Evolutionary conservation across 768 basidiomycete species (phyloP).

Genomic region (Rhodocollybia butyracea): DNA sequence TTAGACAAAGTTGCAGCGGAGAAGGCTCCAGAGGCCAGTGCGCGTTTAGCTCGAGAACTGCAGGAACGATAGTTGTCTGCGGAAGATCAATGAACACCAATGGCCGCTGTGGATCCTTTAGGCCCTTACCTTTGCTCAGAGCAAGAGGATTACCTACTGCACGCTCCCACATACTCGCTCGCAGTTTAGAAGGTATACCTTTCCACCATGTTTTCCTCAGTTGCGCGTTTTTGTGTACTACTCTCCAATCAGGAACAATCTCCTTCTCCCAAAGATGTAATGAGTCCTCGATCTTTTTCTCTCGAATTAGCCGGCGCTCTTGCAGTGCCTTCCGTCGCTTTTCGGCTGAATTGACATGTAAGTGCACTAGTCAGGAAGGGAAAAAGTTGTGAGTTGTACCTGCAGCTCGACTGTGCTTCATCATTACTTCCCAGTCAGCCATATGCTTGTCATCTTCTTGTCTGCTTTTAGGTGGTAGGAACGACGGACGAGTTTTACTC

Average conservation of each 20-base stretch:
- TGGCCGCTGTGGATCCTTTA: slow-evolving; percentile 15
- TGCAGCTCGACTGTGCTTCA: slow-evolving; percentile 70
- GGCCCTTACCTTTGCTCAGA: slow-evolving; percentile 66
- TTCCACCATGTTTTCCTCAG: slow-evolving; percentile 83
- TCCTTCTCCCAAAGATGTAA: slow-evolving; percentile 73
- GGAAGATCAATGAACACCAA: not conserved
- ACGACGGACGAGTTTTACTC: slow-evolving; percentile 79
- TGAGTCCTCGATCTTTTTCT: slow-evolving; percentile 66
- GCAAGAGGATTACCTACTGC: slow-evolving; percentile 85
- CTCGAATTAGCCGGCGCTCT: slow-evolving; percentile 61
- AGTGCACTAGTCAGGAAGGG: not conserved
- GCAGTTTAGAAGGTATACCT: slow-evolving; percentile 80
- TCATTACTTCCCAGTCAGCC: slow-evolving; percentile 85
- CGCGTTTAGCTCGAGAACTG: slow-evolving; percentile 69
- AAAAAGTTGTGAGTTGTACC: slow-evolving; percentile 41
- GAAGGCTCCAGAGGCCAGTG: slow-evolving; percentile 61
- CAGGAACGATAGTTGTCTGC: slow-evolving; percentile 73
- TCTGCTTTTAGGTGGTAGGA: slow-evolving; percentile 79
- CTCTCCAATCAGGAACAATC: slow-evolving; percentile 81
- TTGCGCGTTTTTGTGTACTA: slow-evolving; percentile 60
- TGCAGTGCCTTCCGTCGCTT: slow-evolving; percentile 61
- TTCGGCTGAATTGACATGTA: slow-evolving; percentile 47
- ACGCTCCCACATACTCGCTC: slow-evolving; percentile 79
- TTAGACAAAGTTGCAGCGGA: slow-evolving; percentile 56
- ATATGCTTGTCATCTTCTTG: slow-evolving; percentile 82